A percentile compares a stretch with the other conserved stretches of the same genome.
Evolutionary conservation across 257 asterid genomes (phyloP).

Genomic region (Salvia miltiorrhiza): DNA sequence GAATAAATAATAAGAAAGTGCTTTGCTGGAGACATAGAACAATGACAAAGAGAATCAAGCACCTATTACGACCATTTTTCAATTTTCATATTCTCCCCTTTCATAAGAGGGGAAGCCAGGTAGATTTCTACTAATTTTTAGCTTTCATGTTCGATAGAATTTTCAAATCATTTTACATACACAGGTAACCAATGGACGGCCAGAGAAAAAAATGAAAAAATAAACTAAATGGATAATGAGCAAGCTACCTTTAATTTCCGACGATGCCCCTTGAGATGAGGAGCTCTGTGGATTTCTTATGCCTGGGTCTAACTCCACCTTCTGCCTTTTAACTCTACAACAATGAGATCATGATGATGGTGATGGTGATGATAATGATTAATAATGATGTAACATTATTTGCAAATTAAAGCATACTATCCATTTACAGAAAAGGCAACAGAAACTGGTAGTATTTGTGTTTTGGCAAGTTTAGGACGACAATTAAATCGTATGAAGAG

Average conservation of each 20-base stretch:
- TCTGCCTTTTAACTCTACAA: constrained; percentile 73
- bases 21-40: neutral
- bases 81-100: neutral
- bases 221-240: constrained; percentile 6
- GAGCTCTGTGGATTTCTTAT: constrained; percentile 31
- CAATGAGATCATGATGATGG: neutral
- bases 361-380: neutral
- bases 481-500: constrained; percentile 3
- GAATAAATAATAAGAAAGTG: neutral
- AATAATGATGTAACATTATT: neutral
- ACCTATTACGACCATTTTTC: constrained; percentile 6
- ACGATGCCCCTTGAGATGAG: constrained; percentile 35
- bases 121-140: neutral
- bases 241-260: constrained; percentile 36
- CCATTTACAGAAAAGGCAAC: constrained; percentile 13
- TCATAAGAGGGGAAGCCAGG: neutral
- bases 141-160: neutral
- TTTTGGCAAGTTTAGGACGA: constrained; percentile 7
- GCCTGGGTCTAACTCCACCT: constrained; percentile 42
- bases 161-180: neutral
- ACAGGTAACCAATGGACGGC: neutral
- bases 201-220: neutral
- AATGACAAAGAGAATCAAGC: neutral
- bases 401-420: neutral
- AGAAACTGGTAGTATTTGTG: neutral